Evolutionary conservation across 73 alveolate species (phyloP), one percentile per base, ranked within the genome.

Genomic region (Tetrahymena borealis): DNA sequence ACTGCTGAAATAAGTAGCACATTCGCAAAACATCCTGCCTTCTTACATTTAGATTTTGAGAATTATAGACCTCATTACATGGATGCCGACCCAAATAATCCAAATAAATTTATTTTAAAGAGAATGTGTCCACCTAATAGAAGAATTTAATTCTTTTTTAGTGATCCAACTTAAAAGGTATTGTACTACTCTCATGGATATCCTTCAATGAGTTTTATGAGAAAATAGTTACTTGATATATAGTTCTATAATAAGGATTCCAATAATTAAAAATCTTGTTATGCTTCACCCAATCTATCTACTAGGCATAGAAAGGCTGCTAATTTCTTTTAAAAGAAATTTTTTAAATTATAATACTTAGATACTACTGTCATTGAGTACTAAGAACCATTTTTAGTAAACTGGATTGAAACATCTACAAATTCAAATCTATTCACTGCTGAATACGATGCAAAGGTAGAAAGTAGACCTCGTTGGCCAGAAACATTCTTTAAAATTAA

Each of bases 81-180:
- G 95, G 91, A 79, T 38, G 39, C 90, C 33, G 93, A 85, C 38
- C 41, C 77, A 20, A 31, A 93, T 31, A 60, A 60, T 60, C 85
- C 85, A 60, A 60, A 60, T 28, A 60, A 60, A 60, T 60, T 60
- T 60, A 60, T 60, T 24, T 60, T 60, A 60, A 60, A 60, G 10
- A 60, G 85, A 85, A 93, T 93, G 95, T 93, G 95, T 85, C 95
- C 95, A 15, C 95, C 95, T 4, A 37, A 85, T 31, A 85, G 91
- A 37, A 85, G 91, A 93, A 85, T 93, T 28, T 32, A 39, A 33
- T 93, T 39, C 38, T 93, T 93, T 39, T 93, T 85, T 90, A 79
- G 93, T 5, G 91, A 93, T 85, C 95, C 95, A 20, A 85, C 91
- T 7, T 33, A 90, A 85, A 92, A 93, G 39, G 95, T 60, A 18